phyloP scores from a whole-genome alignment of 805 yeast species.

The Naumovozyma baii region DNA sequence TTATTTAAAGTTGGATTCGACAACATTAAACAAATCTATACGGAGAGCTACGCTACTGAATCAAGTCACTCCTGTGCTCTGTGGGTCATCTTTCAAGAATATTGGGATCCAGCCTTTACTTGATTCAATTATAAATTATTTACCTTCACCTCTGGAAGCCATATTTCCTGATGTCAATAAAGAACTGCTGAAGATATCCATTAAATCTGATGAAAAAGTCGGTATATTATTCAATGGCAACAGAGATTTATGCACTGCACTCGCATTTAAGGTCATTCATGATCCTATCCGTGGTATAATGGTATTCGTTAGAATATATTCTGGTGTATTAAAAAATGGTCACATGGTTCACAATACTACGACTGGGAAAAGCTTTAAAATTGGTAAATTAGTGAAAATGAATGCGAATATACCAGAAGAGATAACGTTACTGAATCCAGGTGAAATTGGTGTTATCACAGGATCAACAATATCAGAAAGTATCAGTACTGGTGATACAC shows the following conservation, averaged over 20 bases:
- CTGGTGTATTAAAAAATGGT: conserved; percentile 62
- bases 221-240: conserved; percentile 49
- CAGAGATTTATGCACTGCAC: conserved; percentile 57
- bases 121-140: conserved; percentile 67
- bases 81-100: conserved; percentile 88
- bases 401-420: conserved; percentile 81
- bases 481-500: conserved; percentile 83
- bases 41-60: conserved; percentile 51
- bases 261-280: conserved; percentile 86
- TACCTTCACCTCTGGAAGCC: conserved; percentile 75
- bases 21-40: conserved; percentile 48
- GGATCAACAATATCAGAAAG: conserved; percentile 39
- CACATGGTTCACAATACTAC: conserved; percentile 57
- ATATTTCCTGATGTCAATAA: conserved; percentile 38
- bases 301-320: conserved; percentile 81
- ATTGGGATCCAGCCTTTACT: conserved; percentile 91
- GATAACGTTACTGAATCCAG: conserved; percentile 51
- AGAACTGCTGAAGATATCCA: conserved; percentile 20
- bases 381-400: conserved; percentile 67
- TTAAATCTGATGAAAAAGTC: conserved; percentile 31
- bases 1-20: conserved; percentile 53
- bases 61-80: conserved; percentile 65
- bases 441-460: conserved; percentile 74
- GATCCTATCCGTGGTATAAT: conserved; percentile 76
- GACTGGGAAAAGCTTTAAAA: conserved; percentile 54